Evolutionary conservation across 176 grass and related monocot species (phyloP).

Genomic region (Carex kokanica): DNA sequence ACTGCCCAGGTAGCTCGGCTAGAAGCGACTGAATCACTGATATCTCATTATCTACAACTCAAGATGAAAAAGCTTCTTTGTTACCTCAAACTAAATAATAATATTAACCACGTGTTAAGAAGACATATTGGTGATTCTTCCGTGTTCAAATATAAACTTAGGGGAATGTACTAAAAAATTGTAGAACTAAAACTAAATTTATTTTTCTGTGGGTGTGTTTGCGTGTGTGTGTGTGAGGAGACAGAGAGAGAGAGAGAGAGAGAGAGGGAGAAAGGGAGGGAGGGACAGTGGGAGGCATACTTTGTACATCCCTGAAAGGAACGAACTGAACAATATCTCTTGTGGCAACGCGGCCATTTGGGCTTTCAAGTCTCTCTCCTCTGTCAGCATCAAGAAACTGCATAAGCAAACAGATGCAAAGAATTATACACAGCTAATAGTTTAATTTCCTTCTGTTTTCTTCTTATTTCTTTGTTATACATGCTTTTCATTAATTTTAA

Average conservation of each 20-base stretch:
- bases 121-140: neutral
- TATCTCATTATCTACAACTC: constrained; percentile 54
- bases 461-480: neutral
- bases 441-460: neutral
- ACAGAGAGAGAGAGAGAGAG: neutral
- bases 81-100: constrained; percentile 7
- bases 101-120: neutral
- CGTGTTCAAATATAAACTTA: neutral
- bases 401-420: constrained; percentile 20
- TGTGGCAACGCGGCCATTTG: constrained; percentile 71
- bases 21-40: constrained; percentile 82
- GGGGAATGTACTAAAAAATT: neutral
- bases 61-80: neutral
- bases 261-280: neutral
- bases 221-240: neutral
- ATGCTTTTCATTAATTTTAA: neutral
- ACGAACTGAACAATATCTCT: constrained; percentile 95
- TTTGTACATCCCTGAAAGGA: constrained; percentile 67
- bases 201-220: neutral
- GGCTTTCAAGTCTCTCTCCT: constrained; percentile 85
- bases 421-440: neutral
- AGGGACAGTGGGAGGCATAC: constrained; percentile 39
- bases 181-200: neutral
- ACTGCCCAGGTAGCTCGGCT: constrained; percentile 89
- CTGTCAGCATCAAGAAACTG: constrained; percentile 97